Evolutionary conservation across 2,329 filamentous ascomycete species (phyloP), one percentile per base, ranked within the genome.

Genomic region (Trichoderma breve): DNA sequence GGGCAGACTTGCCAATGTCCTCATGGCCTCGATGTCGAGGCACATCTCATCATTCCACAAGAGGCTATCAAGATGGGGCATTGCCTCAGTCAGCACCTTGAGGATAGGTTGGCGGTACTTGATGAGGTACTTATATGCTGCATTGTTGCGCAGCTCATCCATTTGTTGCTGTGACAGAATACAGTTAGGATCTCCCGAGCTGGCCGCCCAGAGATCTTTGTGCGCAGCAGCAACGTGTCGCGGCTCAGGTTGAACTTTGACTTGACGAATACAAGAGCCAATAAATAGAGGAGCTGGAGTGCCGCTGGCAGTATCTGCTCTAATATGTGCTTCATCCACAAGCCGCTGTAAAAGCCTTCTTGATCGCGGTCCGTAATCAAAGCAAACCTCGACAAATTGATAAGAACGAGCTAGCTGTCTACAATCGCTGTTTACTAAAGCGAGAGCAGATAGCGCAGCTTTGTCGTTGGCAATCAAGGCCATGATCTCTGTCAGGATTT

Each of bases 391-490:
- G 21, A 62, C 72, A 47, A 73, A 76, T 18, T 76, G 68, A n/a
- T 55, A 58, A 43, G 68, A 73, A 12, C 62, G 70, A 12, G 73
- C 73, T 1, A 76, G 73, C 47, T 68, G 71, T 1, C 43, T 53
- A n/a, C 71, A 76, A 3, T 76, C 73, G 21, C 73, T 76, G 26
- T 74, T 76, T 32, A 73, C 74, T 18, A 74, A 43, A 34, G 74
- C 73, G 32, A 75, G 68, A 15, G 72, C 55, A 21, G 73, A 67
- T 24, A 75, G 61, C 39, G 71, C 24, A 1, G 51, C n/a, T 65
- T 73, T 72, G 8, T 72, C 73, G 6, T 74, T 65, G 15, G 57
- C 62, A n/a, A 75, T n/a, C 2, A 74, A 68, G 36, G 55, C 39
- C 47, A 71, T 55, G 5, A 75, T 58, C 1, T 65, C 36, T 15